These are phyloP conservation scores for Metschnikowia picachoensis DNA, from an alignment of 805 yeast species.

Conservation along the genomic window DNA sequence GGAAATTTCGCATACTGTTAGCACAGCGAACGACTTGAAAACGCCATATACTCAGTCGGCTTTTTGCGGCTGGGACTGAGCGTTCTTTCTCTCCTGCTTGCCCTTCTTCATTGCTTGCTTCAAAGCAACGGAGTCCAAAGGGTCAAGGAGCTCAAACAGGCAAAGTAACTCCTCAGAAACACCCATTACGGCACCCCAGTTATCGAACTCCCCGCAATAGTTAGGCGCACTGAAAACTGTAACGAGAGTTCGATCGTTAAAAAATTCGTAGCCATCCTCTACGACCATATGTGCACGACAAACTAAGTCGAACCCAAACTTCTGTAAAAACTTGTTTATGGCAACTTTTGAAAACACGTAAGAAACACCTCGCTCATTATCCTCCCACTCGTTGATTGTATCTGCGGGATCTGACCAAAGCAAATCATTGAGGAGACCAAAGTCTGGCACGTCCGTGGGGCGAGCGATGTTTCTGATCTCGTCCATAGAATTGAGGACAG, in stretches of 20 bases:
- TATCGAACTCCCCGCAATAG: slow-evolving; percentile 81
- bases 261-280: slow-evolving; percentile 75
- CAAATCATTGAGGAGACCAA: slow-evolving; percentile 71
- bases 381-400: slow-evolving; percentile 81
- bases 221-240: slow-evolving; percentile 76
- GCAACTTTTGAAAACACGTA: slow-evolving; percentile 79
- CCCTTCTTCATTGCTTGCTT: slow-evolving; percentile 94
- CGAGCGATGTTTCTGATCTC: slow-evolving; percentile 72
- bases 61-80: slow-evolving; percentile 26
- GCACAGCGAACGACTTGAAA: background rate
- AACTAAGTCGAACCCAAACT: slow-evolving; percentile 75
- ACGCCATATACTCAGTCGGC: background rate
- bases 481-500: slow-evolving; percentile 67
- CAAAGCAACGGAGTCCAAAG: slow-evolving; percentile 86
- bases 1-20: no score
- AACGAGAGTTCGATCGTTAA: slow-evolving; percentile 66
- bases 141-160: slow-evolving; percentile 89
- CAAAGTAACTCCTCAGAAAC: slow-evolving; percentile 90
- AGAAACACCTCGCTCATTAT: slow-evolving; percentile 80
- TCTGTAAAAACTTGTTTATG: slow-evolving; percentile 68
- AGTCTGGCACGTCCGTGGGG: slow-evolving; percentile 85
- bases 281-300: slow-evolving; percentile 89
- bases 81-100: slow-evolving; percentile 76
- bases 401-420: slow-evolving; percentile 87
- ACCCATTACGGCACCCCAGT: slow-evolving; percentile 98